Evolutionary conservation across 108 stramenopile species (phyloP).

Genomic region (Chaetoceros tenuissimus): DNA sequence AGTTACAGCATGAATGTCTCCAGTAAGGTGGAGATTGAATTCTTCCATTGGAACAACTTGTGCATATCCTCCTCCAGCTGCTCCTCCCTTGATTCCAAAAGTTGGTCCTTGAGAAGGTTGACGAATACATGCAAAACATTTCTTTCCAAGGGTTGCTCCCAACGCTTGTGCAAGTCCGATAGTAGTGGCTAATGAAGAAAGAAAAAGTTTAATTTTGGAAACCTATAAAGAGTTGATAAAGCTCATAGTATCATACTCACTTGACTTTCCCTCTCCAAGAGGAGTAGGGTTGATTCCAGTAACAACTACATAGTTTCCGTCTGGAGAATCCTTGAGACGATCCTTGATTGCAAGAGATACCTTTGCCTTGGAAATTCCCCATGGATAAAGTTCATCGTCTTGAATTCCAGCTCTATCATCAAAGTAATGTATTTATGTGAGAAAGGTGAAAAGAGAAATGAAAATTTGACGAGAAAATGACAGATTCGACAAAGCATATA

Average conservation of each 20-base stretch:
- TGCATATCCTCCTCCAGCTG: slow-evolving; percentile 92
- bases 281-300: slow-evolving; percentile 99
- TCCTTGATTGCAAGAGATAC: slow-evolving; percentile 53
- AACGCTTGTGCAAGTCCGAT: slow-evolving; percentile 85
- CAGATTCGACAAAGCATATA: too few species aligned
- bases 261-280: slow-evolving; percentile 97
- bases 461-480: background rate
- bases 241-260: background rate
- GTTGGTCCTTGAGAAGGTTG: slow-evolving; percentile 95
- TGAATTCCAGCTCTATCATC: slow-evolving; percentile 48
- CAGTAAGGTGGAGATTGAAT: slow-evolving; percentile 98
- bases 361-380: slow-evolving; percentile 96
- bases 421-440: too few species aligned
- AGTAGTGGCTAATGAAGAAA: slow-evolving; percentile 41
- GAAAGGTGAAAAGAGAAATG: slow-evolving; percentile 1
- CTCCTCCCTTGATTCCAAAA: slow-evolving; percentile 99
- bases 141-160: slow-evolving; percentile 81
- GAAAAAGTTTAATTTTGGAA: background rate
- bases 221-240: slow-evolving; percentile 18
- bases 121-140: slow-evolving; percentile 80
- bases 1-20: slow-evolving; percentile 93
- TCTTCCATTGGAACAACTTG: slow-evolving; percentile 97
- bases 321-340: slow-evolving; percentile 43
- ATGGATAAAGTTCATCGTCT: slow-evolving; percentile 85
- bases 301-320: slow-evolving; percentile 96